A percentile compares a stretch with the other conserved stretches of the same genome.
These are phyloP conservation scores for Eremochloa ophiuroides DNA, from an alignment of 176 grass and related monocot genomes.

Conservation along the genomic window DNA sequence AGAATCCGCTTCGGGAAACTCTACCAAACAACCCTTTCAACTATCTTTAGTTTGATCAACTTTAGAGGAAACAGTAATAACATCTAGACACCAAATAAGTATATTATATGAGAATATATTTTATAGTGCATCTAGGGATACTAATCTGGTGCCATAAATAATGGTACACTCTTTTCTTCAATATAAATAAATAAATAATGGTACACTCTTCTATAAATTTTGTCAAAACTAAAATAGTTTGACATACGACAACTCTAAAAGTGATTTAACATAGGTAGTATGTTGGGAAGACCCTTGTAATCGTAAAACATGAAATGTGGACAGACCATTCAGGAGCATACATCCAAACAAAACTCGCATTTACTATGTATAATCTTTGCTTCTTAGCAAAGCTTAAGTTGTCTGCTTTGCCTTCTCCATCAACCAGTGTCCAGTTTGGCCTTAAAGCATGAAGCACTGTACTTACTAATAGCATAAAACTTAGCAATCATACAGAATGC, in stretches of 20 bases:
- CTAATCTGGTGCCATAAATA: neutral
- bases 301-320: neutral
- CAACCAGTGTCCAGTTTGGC: neutral
- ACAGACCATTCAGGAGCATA: neutral
- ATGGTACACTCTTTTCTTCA: neutral
- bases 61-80: neutral
- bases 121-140: neutral
- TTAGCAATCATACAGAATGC: neutral
- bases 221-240: neutral
- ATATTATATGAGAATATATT: neutral
- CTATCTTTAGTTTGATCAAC: neutral
- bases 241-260: neutral
- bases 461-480: neutral
- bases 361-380: neutral
- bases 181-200: too few species aligned
- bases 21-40: neutral
- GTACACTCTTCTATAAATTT: neutral
- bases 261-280: neutral
- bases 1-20: neutral
- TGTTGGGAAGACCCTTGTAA: neutral
- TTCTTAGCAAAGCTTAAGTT: slow-evolving; percentile 18
- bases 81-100: neutral
- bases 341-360: neutral
- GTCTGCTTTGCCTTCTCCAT: neutral
- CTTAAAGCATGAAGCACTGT: neutral